Percentiles rank a stretch among this genome's conserved stretches.
Conservation (phyloP, 495 filamentous ascomycete genomes). For the Glonium stellatum region DNA sequence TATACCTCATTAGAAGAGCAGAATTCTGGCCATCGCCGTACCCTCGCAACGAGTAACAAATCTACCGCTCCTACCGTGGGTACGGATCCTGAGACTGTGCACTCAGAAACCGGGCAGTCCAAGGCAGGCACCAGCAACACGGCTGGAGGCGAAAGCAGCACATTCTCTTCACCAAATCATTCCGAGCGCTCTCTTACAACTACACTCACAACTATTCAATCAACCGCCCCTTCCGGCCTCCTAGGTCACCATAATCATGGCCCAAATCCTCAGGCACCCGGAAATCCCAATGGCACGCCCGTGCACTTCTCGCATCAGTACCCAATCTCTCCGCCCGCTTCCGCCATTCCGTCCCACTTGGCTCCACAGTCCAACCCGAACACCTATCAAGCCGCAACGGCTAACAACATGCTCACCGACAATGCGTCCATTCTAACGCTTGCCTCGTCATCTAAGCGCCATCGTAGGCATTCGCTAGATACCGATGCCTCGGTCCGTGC, state of each 20-base stretch:
- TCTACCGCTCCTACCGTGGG: constrained; percentile 72
- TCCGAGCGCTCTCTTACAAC: constrained; percentile 89
- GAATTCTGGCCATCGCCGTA: constrained; percentile 39
- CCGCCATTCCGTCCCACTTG: constrained; percentile 75
- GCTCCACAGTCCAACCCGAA: constrained; percentile 58
- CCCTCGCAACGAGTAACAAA: constrained; percentile 56
- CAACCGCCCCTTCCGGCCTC: constrained; percentile 62
- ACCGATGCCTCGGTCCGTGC: constrained; percentile 90
- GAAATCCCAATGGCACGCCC: constrained; percentile 34
- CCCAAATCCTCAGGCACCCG: constrained; percentile 28
- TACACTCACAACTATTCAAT: constrained; percentile 94
- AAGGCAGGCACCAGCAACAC: constrained; percentile 64
- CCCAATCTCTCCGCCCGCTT: constrained; percentile 61
- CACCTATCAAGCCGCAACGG: constrained; percentile 82
- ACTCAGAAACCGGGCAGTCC: constrained; percentile 69
- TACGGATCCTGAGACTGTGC: constrained; percentile 67
- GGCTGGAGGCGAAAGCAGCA: constrained; percentile 68
- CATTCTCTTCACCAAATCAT: constrained; percentile 88
- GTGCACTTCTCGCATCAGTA: constrained; percentile 86
- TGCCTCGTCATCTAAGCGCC: constrained; percentile 89
- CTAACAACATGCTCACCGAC: constrained; percentile 86
- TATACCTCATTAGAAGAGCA: constrained; percentile 37
- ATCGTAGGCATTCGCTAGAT: constrained; percentile 82
- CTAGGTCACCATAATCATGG: constrained; percentile 31
- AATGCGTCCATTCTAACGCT: constrained; percentile 94